Evolutionary conservation across 169 alveolate species (phyloP).

Genomic region (Theileria sp.): DNA sequence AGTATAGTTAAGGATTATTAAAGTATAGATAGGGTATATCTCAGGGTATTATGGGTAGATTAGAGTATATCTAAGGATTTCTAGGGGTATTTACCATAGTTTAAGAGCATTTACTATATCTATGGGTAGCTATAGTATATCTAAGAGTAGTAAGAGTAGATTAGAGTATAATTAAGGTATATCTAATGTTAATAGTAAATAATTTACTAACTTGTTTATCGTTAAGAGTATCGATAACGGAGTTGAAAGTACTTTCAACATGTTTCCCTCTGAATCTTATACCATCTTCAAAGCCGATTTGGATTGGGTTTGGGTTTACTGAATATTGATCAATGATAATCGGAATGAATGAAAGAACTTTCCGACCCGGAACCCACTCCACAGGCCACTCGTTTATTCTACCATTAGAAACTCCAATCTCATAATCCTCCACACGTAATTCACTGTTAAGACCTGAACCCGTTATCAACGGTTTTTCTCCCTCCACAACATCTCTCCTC

Average conservation of each 20-base stretch:
- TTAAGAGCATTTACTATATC: too few species aligned
- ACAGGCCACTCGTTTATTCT: slow-evolving; percentile 75
- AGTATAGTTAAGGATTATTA: too few species aligned
- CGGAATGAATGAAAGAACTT: slow-evolving; percentile 75
- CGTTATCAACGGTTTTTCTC: slow-evolving; percentile 37
- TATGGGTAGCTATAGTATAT: too few species aligned
- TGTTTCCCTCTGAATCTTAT: slow-evolving; percentile 74
- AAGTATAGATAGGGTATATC: too few species aligned
- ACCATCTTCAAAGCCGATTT: slow-evolving; percentile 77
- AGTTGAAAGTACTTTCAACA: slow-evolving; percentile 75
- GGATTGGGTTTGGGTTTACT: slow-evolving; percentile 76
- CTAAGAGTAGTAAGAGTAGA: too few species aligned
- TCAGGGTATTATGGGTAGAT: too few species aligned
- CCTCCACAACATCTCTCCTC: slow-evolving; percentile 34
- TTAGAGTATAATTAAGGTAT: too few species aligned
- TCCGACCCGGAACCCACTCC: slow-evolving; percentile 68
- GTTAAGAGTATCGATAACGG: slow-evolving; percentile 41
- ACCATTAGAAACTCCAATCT: slow-evolving; percentile 65
- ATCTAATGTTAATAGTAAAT: neutral
- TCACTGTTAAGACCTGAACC: slow-evolving; percentile 54
- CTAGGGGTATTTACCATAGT: too few species aligned
- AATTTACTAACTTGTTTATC: slow-evolving; percentile 4
- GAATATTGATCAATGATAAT: slow-evolving; percentile 75
- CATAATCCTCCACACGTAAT: slow-evolving; percentile 47
- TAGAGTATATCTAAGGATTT: too few species aligned